Percentiles rank a stretch among this genome's conserved stretches.
phyloP scores from a whole-genome alignment of 495 filamentous ascomycete species.

The Neurospora sp. region DNA sequence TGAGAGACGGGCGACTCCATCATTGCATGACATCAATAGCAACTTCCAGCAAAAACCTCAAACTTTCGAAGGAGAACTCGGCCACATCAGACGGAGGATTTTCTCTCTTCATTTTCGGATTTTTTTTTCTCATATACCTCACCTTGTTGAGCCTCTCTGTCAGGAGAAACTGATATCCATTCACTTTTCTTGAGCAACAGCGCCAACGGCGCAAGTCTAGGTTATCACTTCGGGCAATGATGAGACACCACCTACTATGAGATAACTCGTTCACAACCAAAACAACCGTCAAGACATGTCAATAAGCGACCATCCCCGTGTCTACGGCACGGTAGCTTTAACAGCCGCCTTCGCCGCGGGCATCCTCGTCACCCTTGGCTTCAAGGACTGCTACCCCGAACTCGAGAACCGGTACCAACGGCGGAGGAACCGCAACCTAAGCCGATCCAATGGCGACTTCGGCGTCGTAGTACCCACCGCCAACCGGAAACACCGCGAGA shows the following conservation, averaged over 20 bases:
- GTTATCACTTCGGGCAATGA: neutral
- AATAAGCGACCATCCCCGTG: constrained; percentile 43
- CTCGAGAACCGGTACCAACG: constrained; percentile 52
- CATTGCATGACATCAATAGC: neutral
- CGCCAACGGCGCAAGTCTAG: neutral
- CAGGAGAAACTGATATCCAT: neutral
- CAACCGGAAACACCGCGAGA: constrained; percentile 15
- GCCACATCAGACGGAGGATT: neutral
- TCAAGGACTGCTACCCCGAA: constrained; percentile 66
- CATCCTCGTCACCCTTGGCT: constrained; percentile 57
- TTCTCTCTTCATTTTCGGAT: neutral
- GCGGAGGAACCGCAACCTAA: constrained; percentile 8
- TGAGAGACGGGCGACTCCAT: neutral
- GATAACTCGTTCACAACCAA: neutral
- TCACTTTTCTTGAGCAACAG: neutral
- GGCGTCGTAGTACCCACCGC: neutral
- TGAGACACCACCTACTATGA: neutral
- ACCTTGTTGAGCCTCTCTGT: no score
- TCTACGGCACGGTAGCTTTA: constrained; percentile 47
- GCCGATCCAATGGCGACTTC: neutral
- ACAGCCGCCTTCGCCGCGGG: constrained; percentile 65
- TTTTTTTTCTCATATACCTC: neutral
- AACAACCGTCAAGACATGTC: constrained; percentile 28
- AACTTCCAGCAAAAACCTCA: neutral
- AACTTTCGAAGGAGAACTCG: neutral